Base-by-base conservation (phyloP, 176 grass and related monocot species). In the Puccinellia tenuiflora region DNA sequence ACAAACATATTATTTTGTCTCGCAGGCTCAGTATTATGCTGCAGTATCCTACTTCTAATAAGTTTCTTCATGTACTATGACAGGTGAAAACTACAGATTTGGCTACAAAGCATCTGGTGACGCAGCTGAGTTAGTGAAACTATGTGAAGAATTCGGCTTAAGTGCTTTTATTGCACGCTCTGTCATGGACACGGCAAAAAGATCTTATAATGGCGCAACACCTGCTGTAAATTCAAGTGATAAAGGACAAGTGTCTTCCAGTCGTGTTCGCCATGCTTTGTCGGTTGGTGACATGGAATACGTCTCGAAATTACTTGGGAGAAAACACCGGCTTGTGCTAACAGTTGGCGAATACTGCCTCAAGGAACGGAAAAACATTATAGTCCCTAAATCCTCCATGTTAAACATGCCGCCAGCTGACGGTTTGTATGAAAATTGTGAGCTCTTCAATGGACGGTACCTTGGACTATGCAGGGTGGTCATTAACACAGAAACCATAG, bases 21-120 rank as follows among this genome's bases (percentile, higher is more conserved):
- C 69, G 53, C 20, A 71, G 22, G 29, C 79, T 64, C 73, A 65
- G 75, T 80, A 16, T 48, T 39, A 25, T 42, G 48, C 80, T 75
- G 62, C 29, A 52, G 50, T 52, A 33, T n/a, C 66, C 9, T 68
- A 22, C 30, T n/a, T 24, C 61, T 38, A 75, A 66, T 76, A 68
- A 75, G 11, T 78, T 80, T 83, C 14, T 64, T 82, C 73, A 30
- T 87, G 48, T 80, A 66, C 68, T 45, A 46, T 91, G 29, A 66
- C 81, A 99, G 96, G 96, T 69, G 91, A 95, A 76, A 99, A 99
- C 79, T 99, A 99, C 47, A 89, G 96, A 88, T 99, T 99, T 82
- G 96, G 96, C n/a, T 99, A 99, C 75, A 99, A 90, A 88, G 93
- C 96, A 77, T 92, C 96, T 28, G 93, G 96, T 83, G 93, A 99